A percentile compares a stretch with the other conserved stretches of the same genome.
Evolutionary conservation across 208 protist species (phyloP).

Genomic region (Acanthamoeba quina): DNA sequence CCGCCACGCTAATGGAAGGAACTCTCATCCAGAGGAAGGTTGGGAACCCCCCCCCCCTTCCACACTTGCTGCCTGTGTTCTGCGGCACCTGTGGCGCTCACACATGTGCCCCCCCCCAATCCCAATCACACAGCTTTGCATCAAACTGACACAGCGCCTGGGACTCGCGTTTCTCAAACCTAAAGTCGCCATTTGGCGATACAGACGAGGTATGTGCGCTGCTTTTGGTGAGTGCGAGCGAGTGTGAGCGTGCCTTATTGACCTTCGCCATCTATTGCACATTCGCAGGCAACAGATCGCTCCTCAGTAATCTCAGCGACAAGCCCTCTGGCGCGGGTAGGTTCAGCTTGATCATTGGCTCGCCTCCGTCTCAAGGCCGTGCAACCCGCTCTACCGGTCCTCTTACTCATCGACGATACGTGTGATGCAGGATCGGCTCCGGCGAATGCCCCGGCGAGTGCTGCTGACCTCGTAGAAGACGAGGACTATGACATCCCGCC

Average conservation of each 20-base stretch:
- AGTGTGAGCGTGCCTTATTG: background rate
- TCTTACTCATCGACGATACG: no score
- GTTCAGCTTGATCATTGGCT: background rate
- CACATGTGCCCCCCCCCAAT: no score
- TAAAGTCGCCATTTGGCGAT: conserved; percentile 94
- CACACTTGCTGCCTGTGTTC: no score
- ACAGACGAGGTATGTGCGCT: conserved; percentile 75
- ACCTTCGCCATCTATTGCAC: background rate
- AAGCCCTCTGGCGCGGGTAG: background rate
- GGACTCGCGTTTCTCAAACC: conserved; percentile 92
- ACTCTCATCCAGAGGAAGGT: conserved; percentile 1
- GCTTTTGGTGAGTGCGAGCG: no score
- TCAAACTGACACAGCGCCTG: conserved; percentile 95
- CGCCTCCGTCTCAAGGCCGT: no score
- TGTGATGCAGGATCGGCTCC: no score
- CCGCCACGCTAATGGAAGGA: background rate
- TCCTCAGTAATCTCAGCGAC: conserved; percentile 67
- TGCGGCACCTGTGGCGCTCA: background rate
- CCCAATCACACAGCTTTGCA: background rate
- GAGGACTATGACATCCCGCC: conserved; percentile 81
- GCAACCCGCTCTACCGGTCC: no score
- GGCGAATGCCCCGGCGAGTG: background rate
- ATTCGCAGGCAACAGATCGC: conserved; percentile 34
- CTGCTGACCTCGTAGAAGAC: conserved; percentile 75
- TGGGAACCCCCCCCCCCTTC: background rate